Evolutionary conservation across 169 alveolate species (phyloP), one percentile per base, ranked within the genome.

Genomic region (Amoebophrya sp.): DNA sequence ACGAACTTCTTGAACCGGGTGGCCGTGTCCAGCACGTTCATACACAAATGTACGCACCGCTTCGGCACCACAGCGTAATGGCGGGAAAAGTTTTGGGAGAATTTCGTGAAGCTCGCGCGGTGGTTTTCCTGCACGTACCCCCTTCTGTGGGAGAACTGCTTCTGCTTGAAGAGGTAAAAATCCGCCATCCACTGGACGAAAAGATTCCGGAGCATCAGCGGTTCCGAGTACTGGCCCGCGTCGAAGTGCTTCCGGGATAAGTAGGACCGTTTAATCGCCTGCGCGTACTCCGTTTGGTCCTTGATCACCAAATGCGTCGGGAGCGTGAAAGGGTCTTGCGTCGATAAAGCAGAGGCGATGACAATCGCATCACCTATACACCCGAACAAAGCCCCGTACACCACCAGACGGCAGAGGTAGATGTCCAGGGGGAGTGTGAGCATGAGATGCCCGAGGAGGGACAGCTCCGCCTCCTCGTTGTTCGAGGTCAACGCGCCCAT

Each of bases 241-340:
- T 94, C 95, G 77, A 92, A 94, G 54, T 91, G 90, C 7, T 92
- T 91, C 77, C 95, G 40, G 39, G 95, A 89, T 90, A 92, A 92
- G 83, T 90, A 92, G 90, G 93, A 91, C 40, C 93, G 93, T n/a
- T 93, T 93, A n/a, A 93, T 90, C 0, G 93, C 93, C 90, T 91
- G 91, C 29, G 94, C 94, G 35, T 92, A 93, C 92, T 93, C 94
- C 35, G 91, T 91, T 47, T 93, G 92, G 38, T 92, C 94, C 77
- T 94, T 94, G 89, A 93, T 93, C 83, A 94, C 92, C 89, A 93
- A 91, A 90, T 90, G 92, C 88, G 94, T 83, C 0, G 95, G 95
- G 91, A 94, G 39, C 3, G 95, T 92, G 93, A 94, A 94, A 7
- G 94, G 94, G 39, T 94, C 95, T 89, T 92, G 94, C 33, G 90